Base-by-base conservation (phyloP, 2,329 filamentous ascomycete species). In the Lanzia echinophila region DNA sequence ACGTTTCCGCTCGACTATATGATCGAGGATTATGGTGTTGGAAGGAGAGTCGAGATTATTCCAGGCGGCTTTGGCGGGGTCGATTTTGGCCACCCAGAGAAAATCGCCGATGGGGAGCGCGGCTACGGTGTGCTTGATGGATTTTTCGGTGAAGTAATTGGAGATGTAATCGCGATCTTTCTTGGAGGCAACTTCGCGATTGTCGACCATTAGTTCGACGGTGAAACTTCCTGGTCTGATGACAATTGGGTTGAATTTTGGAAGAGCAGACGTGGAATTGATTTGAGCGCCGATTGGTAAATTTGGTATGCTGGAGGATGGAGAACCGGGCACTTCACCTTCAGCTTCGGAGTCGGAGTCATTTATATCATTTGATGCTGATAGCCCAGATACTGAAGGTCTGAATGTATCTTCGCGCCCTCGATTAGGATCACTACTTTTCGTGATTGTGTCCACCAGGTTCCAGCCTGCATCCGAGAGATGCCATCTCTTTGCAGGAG, bases 401-500 rank as follows among this genome's bases (percentile, higher is more conserved):
- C n/a, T 34, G 20, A 62, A 64, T 20, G 43, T 56, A 38, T 60
- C 55, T 36, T 57, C 31, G n/a, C 52, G 24, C 8, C 54, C 58
- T 41, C 59, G 50, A 17, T n/a, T 54, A 3, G 62, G 61, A 45
- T 66, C 60, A 19, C 46, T 63, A n/a, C 69, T 65, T 2, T 77
- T 79, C 47, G 79, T 79, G 36, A 90, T 84, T 20, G 81, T 77
- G 47, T 75, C 79, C 1, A 83, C 87, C 50, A 88, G 81, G 47
- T 89, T 85, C 84, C 86, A 88, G 3, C 88, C 88, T 56, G 88
- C 85, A 32, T 91, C 87, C 0, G 87, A 89, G 34, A 94, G 71
- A 2, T 76, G 75, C 65, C 90, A 94, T 59, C 78, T 81, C 56
- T 82, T 79, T 17, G 82, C 69, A 0, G 87, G 87, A 15, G 85